Percentiles rank a stretch among this genome's conserved stretches.
phyloP scores from a whole-genome alignment of 768 basidiomycete genomes.

The Panellus pusillus region DNA sequence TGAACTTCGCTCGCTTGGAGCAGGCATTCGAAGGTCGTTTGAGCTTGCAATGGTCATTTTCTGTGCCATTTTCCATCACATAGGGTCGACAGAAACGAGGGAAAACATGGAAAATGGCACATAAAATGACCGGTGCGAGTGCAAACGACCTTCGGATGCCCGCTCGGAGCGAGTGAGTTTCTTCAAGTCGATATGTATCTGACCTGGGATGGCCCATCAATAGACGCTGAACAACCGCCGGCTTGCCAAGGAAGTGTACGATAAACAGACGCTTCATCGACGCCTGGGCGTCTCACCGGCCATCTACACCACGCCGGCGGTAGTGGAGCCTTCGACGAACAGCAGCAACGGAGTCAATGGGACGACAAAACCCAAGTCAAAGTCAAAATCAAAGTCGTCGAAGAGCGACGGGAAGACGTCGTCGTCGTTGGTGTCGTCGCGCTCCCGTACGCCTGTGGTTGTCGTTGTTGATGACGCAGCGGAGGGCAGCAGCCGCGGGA shows the following conservation, averaged over 20 bases:
- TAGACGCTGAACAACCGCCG: slow-evolving; percentile 76
- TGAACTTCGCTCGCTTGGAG: too few relatives aligned
- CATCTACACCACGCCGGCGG: not conserved
- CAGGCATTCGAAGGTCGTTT: too few relatives aligned
- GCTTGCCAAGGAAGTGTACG: slow-evolving; percentile 68
- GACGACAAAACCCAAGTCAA: slow-evolving; percentile 3
- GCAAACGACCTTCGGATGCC: too few relatives aligned
- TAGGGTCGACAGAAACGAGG: too few relatives aligned
- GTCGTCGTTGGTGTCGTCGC: not conserved
- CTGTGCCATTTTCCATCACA: too few relatives aligned
- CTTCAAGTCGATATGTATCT: too few relatives aligned
- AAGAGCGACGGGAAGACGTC: slow-evolving; percentile 9
- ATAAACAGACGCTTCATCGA: slow-evolving; percentile 57
- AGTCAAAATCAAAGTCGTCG: slow-evolving; percentile 5
- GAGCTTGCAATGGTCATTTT: too few relatives aligned
- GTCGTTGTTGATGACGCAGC: slow-evolving; percentile 1
- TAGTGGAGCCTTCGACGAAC: not conserved
- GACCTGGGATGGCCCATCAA: not conserved
- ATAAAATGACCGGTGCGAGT: not conserved
- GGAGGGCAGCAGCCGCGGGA: slow-evolving; percentile 13
- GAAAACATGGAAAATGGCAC: not conserved
- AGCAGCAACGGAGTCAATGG: slow-evolving; percentile 16
- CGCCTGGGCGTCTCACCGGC: slow-evolving; percentile 47
- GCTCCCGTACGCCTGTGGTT: slow-evolving; percentile 7
- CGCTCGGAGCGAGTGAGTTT: too few relatives aligned